These are phyloP conservation scores for Bipolaris zeicola DNA, from an alignment of 2,329 filamentous ascomycete species.

Conservation along the genomic window DNA sequence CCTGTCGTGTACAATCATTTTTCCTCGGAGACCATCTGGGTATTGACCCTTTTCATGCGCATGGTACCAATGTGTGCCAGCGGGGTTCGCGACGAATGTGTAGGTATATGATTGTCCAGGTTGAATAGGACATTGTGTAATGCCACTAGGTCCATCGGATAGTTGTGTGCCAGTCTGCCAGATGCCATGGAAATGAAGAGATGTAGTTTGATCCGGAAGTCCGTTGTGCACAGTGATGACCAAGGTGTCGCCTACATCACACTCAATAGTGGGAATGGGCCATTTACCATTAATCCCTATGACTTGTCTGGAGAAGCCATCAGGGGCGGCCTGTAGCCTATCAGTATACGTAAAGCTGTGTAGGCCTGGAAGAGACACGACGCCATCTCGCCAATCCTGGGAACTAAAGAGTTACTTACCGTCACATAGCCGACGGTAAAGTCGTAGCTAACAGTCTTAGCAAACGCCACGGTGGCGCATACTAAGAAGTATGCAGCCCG, in stretches of 20 bases:
- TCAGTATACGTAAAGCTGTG: not conserved
- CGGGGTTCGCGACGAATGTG: conserved; percentile 63
- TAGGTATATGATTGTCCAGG: conserved; percentile 69
- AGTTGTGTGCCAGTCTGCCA: conserved; percentile 59
- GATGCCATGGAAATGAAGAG: conserved; percentile 58
- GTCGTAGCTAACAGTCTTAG: conserved; percentile 53
- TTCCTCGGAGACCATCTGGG: conserved; percentile 48
- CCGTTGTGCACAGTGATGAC: conserved; percentile 43
- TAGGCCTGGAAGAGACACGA: too few relatives aligned
- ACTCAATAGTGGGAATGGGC: conserved; percentile 62
- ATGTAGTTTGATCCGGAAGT: conserved; percentile 25
- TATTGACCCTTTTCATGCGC: conserved; percentile 59
- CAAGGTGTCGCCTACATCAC: conserved; percentile 58
- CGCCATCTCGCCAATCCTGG: not conserved
- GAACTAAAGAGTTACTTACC: conserved; percentile 5
- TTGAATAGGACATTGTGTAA: conserved; percentile 63
- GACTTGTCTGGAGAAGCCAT: conserved; percentile 68
- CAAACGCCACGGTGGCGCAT: conserved; percentile 20
- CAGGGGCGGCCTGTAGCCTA: conserved; percentile 54
- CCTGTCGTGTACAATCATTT: conserved; percentile 47
- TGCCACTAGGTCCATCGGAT: conserved; percentile 83
- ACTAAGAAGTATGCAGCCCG: conserved; percentile 4
- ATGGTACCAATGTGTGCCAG: conserved; percentile 69
- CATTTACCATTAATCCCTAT: conserved; percentile 75
- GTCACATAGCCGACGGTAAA: conserved; percentile 61